Conservation (phyloP, 805 yeast genomes). For the Isabelozyma gotoi region DNA sequence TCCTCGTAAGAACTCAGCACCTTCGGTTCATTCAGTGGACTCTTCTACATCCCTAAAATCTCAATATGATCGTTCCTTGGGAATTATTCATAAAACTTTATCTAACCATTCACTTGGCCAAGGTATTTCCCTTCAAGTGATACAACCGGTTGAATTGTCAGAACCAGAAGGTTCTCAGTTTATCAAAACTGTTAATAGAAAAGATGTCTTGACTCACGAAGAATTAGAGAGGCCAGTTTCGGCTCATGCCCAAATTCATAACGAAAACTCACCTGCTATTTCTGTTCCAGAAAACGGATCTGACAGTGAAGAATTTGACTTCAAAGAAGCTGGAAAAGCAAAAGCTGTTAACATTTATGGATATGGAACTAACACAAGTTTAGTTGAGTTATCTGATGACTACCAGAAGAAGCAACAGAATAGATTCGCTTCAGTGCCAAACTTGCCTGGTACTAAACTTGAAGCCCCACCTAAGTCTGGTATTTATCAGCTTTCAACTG, state of each 20-base stretch:
- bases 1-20: slow-evolving; percentile 1
- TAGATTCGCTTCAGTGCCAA: slow-evolving; percentile 15
- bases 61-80: slow-evolving; percentile 13
- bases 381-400: slow-evolving; percentile 3
- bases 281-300: background rate
- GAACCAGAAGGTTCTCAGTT: background rate
- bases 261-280: background rate
- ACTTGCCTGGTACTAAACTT: no score
- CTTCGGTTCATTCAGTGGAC: slow-evolving; percentile 11
- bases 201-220: slow-evolving; percentile 1
- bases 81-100: slow-evolving; percentile 10
- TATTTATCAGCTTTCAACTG: slow-evolving; percentile 20
- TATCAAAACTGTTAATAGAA: slow-evolving; percentile 10
- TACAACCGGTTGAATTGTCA: background rate
- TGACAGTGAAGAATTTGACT: slow-evolving; percentile 5
- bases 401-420: slow-evolving; percentile 5
- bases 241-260: slow-evolving; percentile 17
- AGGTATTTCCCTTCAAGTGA: background rate
- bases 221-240: slow-evolving; percentile 18
- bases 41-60: slow-evolving; percentile 9
- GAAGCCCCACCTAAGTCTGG: background rate
- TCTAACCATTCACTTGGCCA: slow-evolving; percentile 5
- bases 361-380: background rate
- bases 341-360: no score
- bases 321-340: background rate